Conservation (phyloP, 202 grass and related monocot genomes). For the Hordeum pubiflorum region DNA sequence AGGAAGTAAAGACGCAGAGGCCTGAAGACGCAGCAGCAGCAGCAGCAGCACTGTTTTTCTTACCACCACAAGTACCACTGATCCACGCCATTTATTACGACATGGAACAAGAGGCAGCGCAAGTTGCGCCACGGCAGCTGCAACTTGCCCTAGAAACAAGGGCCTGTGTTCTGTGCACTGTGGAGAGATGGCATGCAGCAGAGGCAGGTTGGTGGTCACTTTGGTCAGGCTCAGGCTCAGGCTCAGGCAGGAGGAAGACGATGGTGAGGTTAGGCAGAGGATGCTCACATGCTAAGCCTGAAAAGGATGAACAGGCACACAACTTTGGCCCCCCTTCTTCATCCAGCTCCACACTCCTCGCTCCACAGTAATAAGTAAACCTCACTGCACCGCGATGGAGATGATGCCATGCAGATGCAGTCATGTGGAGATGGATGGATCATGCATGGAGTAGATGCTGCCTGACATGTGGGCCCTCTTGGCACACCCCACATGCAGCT, state of each 20-base stretch:
- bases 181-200: neutral
- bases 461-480: conserved; percentile 10
- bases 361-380: neutral
- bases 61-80: neutral
- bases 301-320: conserved; percentile 20
- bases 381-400: neutral
- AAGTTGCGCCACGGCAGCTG: neutral
- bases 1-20: neutral
- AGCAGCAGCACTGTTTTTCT: neutral
- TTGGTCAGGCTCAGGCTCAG: neutral
- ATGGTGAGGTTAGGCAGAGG: neutral
- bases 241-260: neutral
- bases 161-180: neutral
- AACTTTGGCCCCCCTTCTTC: neutral
- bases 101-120: neutral
- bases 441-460: neutral
- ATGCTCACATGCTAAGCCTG: conserved; percentile 36
- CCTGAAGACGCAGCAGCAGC: neutral
- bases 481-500: conserved; percentile 14
- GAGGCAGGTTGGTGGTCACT: neutral
- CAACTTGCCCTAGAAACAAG: conserved; percentile 5
- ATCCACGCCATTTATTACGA: conserved; percentile 1
- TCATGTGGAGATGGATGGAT: neutral
- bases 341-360: conserved; percentile 13
- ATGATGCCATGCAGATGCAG: neutral